Evolutionary conservation across 345 rosid genomes (phyloP).

Genomic region (Linum trigynum): DNA sequence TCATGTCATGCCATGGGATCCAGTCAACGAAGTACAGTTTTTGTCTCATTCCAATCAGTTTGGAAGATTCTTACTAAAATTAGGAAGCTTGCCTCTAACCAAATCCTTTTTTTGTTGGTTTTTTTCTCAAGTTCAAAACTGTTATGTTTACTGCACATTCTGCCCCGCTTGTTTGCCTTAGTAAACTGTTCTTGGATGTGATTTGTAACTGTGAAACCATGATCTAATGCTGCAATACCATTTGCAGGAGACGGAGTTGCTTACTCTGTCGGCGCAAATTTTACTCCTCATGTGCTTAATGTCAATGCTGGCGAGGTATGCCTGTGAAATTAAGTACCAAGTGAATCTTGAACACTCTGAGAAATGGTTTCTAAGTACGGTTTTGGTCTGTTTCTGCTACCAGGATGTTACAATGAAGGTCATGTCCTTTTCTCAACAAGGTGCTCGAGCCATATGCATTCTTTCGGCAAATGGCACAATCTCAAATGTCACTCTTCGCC

Average conservation of each 20-base stretch:
- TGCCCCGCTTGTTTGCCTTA: no score
- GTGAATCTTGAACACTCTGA: background rate
- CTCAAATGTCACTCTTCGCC: slow-evolving; percentile 85
- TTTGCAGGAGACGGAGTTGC: slow-evolving; percentile 44
- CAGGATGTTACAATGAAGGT: slow-evolving; percentile 94
- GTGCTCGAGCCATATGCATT: slow-evolving; percentile 71
- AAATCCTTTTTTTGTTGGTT: background rate
- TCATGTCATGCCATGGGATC: background rate
- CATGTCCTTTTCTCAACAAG: slow-evolving; percentile 83
- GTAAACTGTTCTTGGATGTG: background rate
- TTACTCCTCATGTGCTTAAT: slow-evolving; percentile 76
- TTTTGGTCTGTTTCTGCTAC: slow-evolving; percentile 7
- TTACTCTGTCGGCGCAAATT: slow-evolving; percentile 54
- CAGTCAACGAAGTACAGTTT: background rate
- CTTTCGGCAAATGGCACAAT: slow-evolving; percentile 82
- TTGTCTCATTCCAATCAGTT: background rate
- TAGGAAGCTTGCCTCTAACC: background rate
- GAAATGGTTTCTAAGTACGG: background rate
- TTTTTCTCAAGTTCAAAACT: background rate
- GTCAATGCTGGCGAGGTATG: slow-evolving; percentile 91
- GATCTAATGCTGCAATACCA: slow-evolving; percentile 7
- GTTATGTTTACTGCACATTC: no score
- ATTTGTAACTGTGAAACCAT: slow-evolving; percentile 3
- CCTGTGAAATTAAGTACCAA: background rate
- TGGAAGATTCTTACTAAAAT: background rate